phyloP scores from a whole-genome alignment of 371 early-diverging fungal species.

The Rhizopus sp. region DNA sequence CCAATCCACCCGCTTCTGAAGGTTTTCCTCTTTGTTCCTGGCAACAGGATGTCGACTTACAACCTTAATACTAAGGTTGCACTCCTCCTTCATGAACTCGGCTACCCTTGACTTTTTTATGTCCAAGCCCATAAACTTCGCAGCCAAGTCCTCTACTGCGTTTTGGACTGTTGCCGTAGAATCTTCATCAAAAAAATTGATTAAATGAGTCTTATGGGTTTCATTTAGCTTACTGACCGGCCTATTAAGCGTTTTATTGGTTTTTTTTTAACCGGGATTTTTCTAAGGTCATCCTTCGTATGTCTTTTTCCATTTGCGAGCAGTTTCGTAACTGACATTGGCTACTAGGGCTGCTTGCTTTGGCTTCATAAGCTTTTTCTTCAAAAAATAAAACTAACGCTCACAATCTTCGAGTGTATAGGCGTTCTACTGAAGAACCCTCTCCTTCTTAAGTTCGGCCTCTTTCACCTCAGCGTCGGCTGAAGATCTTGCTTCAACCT shows the following conservation, averaged over 20 bases:
- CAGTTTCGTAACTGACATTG: slow-evolving; percentile 17
- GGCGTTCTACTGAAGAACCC: slow-evolving; percentile 14
- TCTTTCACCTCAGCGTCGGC: slow-evolving; percentile 18
- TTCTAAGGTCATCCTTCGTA: slow-evolving; percentile 12
- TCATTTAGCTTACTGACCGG: slow-evolving; percentile 15
- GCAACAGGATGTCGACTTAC: slow-evolving; percentile 10
- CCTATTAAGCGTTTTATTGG: slow-evolving; percentile 16
- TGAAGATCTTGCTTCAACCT: slow-evolving; percentile 13
- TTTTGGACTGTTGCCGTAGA: slow-evolving; percentile 18
- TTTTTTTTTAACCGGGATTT: slow-evolving; percentile 17
- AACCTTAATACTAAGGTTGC: slow-evolving; percentile 13
- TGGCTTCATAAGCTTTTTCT: slow-evolving; percentile 19
- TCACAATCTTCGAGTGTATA: slow-evolving; percentile 18
- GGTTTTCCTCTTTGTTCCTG: slow-evolving; percentile 10
- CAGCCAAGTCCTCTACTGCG: slow-evolving; percentile 17
- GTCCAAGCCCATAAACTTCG: slow-evolving; percentile 1
- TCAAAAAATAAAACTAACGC: slow-evolving; percentile 19
- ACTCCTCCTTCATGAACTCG: slow-evolving; percentile 19
- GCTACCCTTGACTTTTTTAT: slow-evolving; percentile 17
- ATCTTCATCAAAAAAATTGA: slow-evolving; percentile 20
- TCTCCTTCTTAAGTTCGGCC: slow-evolving; percentile 19
- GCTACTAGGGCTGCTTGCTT: slow-evolving; percentile 14
- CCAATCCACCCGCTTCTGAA: slow-evolving; percentile 15
- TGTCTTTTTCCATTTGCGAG: slow-evolving; percentile 16
- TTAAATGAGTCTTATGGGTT: slow-evolving; percentile 19